Conservation (phyloP, 78 protist genomes). For the Dictyostelium brefeldianum region DNA sequence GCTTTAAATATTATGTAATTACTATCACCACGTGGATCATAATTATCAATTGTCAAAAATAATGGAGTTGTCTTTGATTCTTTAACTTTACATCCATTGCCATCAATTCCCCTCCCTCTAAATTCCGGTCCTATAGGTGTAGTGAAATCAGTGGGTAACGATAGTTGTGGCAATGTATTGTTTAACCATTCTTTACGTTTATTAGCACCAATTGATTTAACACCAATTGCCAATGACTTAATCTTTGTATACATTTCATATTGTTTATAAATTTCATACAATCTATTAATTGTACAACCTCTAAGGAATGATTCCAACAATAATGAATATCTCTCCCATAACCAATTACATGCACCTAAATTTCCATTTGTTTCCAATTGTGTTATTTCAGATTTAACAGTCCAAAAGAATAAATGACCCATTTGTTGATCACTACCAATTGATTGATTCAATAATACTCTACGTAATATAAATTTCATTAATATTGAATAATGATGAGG, state of each 20-base stretch:
- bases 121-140: conserved; percentile 38
- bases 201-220: background rate
- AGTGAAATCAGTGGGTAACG: background rate
- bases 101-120: conserved; percentile 48
- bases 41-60: conserved; percentile 74
- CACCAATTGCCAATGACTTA: conserved; percentile 37
- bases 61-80: conserved; percentile 91
- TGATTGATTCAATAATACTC: conserved; percentile 73
- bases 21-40: conserved; percentile 74
- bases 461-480: conserved; percentile 85
- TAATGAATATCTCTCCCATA: conserved; percentile 91
- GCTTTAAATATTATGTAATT: conserved; percentile 59
- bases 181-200: conserved; percentile 54
- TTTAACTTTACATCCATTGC: conserved; percentile 85
- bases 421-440: conserved; percentile 45
- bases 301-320: conserved; percentile 88
- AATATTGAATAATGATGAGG: conserved; percentile 90
- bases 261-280: conserved; percentile 38
- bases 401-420: conserved; percentile 79
- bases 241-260: conserved; percentile 23
- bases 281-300: conserved; percentile 51
- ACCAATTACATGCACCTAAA: conserved; percentile 49
- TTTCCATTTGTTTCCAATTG: conserved; percentile 29
- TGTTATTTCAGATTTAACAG: conserved; percentile 34
- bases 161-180: background rate